Base-by-base conservation (phyloP, 1,139 yeast genomes). In the Blastobotrys serpentis region DNA sequence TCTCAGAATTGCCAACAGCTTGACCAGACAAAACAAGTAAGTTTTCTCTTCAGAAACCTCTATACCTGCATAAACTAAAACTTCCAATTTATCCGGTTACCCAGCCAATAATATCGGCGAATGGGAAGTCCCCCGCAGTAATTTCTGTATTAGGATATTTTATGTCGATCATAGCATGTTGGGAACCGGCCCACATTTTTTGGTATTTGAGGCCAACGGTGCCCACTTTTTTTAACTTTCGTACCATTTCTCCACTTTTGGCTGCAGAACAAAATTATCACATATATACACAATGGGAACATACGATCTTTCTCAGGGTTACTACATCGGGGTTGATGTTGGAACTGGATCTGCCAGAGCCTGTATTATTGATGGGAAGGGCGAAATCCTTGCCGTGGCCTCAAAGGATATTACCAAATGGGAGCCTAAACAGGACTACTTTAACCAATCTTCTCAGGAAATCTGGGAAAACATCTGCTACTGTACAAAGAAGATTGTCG, bases 271-370 rank as follows among this genome's bases (percentile, higher is more conserved):
- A 23, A 23, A 5, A 29, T 11, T 29, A 4, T 10, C 13, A 29
- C 32, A 11, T 11, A 11, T 29, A 23, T 10, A 23, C 26, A 29
- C 32, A 29, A 29, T 29, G 32, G 32, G 13, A 29, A n/a, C n/a
- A n/a, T 29, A 29, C 32, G 13, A 29, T 29, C 22, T 36, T 18
- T 17, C 16, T 3, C 14, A 16, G 25, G 52, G 52, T 7, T 84
- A 81, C 67, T 89, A 84, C 62, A 80, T 90, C 44, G 98, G 98
- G 52, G 96, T 92, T 13, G 98, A 92, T 64, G 98, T 92, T 30
- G 98, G 98, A 21, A 90, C 98, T 1, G 98, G 98, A 14, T 86
- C 96, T 2, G 97, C 96, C 10, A 76, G 98, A 56, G 98, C 98
- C 2, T 92, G 96, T 64, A 73, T 92, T 22, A 87, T 90, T 55